Conservation (phyloP, 352 stramenopile species). For the Pythium apleroticum region DNA sequence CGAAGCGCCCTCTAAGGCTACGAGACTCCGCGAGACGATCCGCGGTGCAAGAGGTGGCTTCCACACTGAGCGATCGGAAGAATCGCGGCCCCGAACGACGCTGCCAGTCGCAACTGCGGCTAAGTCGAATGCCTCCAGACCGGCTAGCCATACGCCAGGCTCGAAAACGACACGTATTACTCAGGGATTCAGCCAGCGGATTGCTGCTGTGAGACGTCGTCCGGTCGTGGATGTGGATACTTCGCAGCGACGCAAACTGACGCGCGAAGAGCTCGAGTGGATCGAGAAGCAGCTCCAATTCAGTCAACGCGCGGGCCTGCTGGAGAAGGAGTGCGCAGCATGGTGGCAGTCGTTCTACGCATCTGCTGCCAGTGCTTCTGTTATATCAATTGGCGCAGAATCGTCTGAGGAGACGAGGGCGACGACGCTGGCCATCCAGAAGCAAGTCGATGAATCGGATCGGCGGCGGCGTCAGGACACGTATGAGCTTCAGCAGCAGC, state of each 20-base stretch:
- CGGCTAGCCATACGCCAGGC: constrained; percentile 8
- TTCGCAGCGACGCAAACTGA: constrained; percentile 24
- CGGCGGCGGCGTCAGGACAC: constrained; percentile 30
- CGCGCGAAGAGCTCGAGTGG: constrained; percentile 51
- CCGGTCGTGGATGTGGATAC: not conserved
- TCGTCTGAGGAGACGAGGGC: not conserved
- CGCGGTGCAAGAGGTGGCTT: constrained; percentile 40
- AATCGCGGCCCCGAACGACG: constrained; percentile 22
- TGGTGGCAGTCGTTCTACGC: constrained; percentile 57
- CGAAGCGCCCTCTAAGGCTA: constrained; percentile 22
- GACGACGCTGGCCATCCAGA: constrained; percentile 38
- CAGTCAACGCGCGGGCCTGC: constrained; percentile 27
- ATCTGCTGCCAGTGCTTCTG: constrained; percentile 22
- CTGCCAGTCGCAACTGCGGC: not conserved
- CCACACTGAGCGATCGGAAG: constrained; percentile 43
- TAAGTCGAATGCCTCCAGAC: not conserved
- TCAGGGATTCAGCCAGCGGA: constrained; percentile 25
- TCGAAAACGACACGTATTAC: not conserved
- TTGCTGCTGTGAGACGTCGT: constrained; percentile 41
- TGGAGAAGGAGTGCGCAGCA: constrained; percentile 56
- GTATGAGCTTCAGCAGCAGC: constrained; percentile 36
- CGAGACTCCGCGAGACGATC: constrained; percentile 40
- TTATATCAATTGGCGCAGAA: not conserved
- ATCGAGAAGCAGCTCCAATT: constrained; percentile 68
- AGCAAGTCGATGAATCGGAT: constrained; percentile 41